Evolutionary conservation across 768 basidiomycete genomes (phyloP), one percentile per base, ranked within the genome.

Genomic region (Paxillus ammoniavirescens): DNA sequence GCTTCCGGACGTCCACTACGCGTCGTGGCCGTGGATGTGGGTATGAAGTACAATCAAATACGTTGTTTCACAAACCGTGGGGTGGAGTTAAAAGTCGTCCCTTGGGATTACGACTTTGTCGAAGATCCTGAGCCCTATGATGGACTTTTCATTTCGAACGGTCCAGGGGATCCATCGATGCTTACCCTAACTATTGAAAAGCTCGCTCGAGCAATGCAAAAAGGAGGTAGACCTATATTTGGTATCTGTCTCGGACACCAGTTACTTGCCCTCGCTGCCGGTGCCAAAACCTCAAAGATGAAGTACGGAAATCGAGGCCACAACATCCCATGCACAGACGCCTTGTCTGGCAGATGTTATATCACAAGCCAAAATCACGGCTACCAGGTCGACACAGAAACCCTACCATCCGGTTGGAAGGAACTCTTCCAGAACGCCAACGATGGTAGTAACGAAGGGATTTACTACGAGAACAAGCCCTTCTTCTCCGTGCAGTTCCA

Each of bases 11-110:
- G 94, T 47, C 73, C 83, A 0, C 67, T 98, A 30, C 89, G 97
- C 55, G 82, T 99, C 28, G 65, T 99, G 14, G 93, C 93, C 5
- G 74, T 98, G 54, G 97, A 99, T 68, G 96, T 98, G 47, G 97
- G 97, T n/a, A 98, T 98, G 92, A 99, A 99, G 73, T 97, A 91
- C 77, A 98, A 98, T 72, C 97, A 99, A 72, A 94, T 98, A 62
- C 83, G 97, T 33, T 99, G 97, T 77, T 98, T 99, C 75, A 84
- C 82, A 41, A 78, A 83, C 36, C 88, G 97, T 33, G 97, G 97
- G 46, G 83, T 98, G 35, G 93, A 98, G 70, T 78, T 98, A 67
- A 98, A 98, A 73, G 93, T 98, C 49, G 91, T 98, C 8, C 95
- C 97, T 26, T 99, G 96, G 96, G 80, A 98, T 68, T 91, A 95